Evolutionary conservation across 2,329 filamentous ascomycete species (phyloP), one percentile per base, ranked within the genome.

Genomic region (Scortechinia acanthostroma): DNA sequence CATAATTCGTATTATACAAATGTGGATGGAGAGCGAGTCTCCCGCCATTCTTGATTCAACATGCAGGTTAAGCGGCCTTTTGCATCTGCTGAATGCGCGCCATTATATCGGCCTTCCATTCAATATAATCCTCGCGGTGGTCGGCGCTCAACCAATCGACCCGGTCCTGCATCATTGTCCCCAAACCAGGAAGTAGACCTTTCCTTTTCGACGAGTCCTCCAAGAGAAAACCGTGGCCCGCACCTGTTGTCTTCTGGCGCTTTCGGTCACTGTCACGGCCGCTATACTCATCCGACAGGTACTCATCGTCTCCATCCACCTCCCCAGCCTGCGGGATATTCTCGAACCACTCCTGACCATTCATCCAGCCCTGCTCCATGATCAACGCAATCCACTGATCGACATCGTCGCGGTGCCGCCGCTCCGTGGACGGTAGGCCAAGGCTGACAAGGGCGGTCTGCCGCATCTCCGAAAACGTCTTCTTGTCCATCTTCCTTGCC

Each of bases 121-220:
- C 35, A 6, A 19, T 6, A 40, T 13, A 40, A 13, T 40, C 35
- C 17, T 40, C 35, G 6, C 17, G 35, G 6, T 19, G 35, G 17
- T 40, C 35, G 13, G 14, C 35, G 20, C 35, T 40, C 35, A 40
- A 19, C 35, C 6, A 40, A 40, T 40, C 35, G 6, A 40, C 35
- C 35, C 35, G 35, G 20, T 40, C 35, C 17, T 40, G 35, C 35
- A 40, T 40, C 35, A 40, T 40, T 6, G 35, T 40, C 17, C 35
- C 35, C 35, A 40, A 19, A 10, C 35, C 35, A 19, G 35, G 35
- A 13, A 40, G 17, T 17, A 40, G 35, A 10, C 35, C 35, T n/a
- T 30, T 30, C 25, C 25, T 30, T n/a, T n/a, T n/a, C 25, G 25
- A 30, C 25, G 25, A 10, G n/a, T 30, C n/a, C 25, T 10, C 10